Conservation (phyloP, 805 yeast genomes). For the Kurtzmaniella cleridarum region DNA sequence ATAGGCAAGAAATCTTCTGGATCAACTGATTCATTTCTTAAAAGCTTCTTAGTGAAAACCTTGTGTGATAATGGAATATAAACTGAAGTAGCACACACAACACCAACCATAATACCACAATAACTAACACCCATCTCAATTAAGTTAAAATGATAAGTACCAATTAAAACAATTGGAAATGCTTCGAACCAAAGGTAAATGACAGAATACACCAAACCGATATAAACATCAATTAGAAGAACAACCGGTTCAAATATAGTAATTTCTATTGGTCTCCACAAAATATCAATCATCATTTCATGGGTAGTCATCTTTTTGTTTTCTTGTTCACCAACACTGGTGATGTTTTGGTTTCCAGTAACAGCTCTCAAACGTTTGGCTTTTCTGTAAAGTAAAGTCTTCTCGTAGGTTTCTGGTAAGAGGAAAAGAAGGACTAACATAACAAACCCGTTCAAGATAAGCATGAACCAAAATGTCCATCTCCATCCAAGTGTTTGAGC, state of each 20-base stretch:
- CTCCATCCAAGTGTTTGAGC: slow-evolving; percentile 41
- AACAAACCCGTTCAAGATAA: slow-evolving; percentile 35
- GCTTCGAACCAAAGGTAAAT: slow-evolving; percentile 56
- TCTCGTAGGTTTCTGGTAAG: slow-evolving; percentile 45
- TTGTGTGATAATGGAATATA: slow-evolving; percentile 17
- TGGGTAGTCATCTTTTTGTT: slow-evolving; percentile 11
- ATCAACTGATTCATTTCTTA: slow-evolving; percentile 15
- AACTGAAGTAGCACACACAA: slow-evolving; percentile 25
- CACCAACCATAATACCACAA: slow-evolving; percentile 43
- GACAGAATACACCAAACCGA: slow-evolving; percentile 49
- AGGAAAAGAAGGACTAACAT: slow-evolving; percentile 31
- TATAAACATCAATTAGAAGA: slow-evolving; percentile 46
- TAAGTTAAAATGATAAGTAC: slow-evolving; percentile 40
- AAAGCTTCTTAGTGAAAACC: slow-evolving; percentile 10
- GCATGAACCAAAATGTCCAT: slow-evolving; percentile 50
- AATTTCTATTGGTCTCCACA: slow-evolving; percentile 49
- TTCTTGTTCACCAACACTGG: slow-evolving; percentile 26
- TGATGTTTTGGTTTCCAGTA: slow-evolving; percentile 38
- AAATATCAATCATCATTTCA: slow-evolving; percentile 19
- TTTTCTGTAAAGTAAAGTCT: slow-evolving; percentile 36
- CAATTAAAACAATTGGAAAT: slow-evolving; percentile 43
- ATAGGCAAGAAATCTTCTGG: slow-evolving; percentile 33
- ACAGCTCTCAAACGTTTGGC: slow-evolving; percentile 35
- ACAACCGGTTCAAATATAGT: slow-evolving; percentile 51
- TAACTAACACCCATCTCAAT: slow-evolving; percentile 46